A percentile compares a stretch with the other conserved stretches of the same genome.
Conservation (phyloP, 179 eudicot genomes). For the Heliamphora pulchella region DNA sequence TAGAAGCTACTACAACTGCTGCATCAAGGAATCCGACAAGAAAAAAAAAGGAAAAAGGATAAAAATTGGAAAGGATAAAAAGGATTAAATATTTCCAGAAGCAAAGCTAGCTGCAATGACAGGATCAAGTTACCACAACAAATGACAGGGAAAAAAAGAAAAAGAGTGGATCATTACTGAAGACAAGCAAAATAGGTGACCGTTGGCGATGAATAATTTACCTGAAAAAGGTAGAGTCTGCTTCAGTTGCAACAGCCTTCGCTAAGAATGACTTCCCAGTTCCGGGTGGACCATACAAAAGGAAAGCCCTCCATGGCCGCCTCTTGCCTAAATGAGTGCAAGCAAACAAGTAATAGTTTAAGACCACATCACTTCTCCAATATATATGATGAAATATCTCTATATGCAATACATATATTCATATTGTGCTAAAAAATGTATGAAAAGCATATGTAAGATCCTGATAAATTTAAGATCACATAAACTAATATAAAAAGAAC, state of each 20-base stretch:
- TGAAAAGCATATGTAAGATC: too few relatives aligned
- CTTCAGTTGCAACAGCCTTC: constrained; percentile 99
- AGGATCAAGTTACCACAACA: not conserved
- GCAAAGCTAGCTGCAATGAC: not conserved
- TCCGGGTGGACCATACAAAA: constrained; percentile 95
- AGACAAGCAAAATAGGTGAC: too few relatives aligned
- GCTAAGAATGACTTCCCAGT: constrained; percentile 96
- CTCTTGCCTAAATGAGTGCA: constrained; percentile 59
- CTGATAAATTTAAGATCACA: too few relatives aligned
- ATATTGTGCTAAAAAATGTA: too few relatives aligned
- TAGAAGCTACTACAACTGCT: not conserved
- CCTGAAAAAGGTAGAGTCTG: constrained; percentile 97
- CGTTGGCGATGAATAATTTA: constrained; percentile 6
- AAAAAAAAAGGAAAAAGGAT: not conserved
- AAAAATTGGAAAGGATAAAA: not conserved
- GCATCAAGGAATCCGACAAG: not conserved
- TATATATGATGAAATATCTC: too few relatives aligned
- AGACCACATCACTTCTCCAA: not conserved
- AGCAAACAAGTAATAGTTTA: not conserved
- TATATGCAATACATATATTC: too few relatives aligned
- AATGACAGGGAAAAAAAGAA: not conserved
- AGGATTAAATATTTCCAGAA: not conserved
- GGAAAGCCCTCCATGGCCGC: constrained; percentile 98
- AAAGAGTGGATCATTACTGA: too few relatives aligned
- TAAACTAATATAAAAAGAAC: not conserved